Evolutionary conservation across 352 stramenopile species (phyloP), one percentile per base, ranked within the genome.

Genomic region (Globisporangium solare): DNA sequence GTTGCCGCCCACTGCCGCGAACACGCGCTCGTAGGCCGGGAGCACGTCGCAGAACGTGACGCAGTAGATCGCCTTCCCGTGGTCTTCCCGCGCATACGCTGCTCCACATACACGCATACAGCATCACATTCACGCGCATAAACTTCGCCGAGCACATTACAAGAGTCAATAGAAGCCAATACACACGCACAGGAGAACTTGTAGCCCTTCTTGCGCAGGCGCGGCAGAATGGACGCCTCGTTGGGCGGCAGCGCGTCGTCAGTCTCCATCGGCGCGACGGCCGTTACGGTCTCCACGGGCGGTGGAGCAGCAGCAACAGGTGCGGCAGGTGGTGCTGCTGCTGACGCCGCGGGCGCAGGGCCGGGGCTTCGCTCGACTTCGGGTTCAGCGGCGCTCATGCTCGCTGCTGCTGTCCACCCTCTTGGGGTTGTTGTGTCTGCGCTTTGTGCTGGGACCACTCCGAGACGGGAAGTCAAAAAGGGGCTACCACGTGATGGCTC

Each of bases 21-120:
- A 92, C 58, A 88, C 71, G 57, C 66, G 68, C 64, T 92, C 79
- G 58, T 88, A 92, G 18, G 73, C 69, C 15, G 79, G 71, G 27
- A 88, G 51, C 15, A 89, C 67, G 35, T 89, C 73, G 39, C 82
- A 92, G 53, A 92, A 92, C 13, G 73, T 58, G 20, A 92, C 79
- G 20, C 77, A 87, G 60, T 92, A 92, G 54, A 92, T 80, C 14
- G 82, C 75, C 41, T 87, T 92, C 6, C 70, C 73, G 41, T 92
- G 81, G 59, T 92, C 81, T 54, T 92, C 81, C 54, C 71, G 63
- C 11, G 76, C 75, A 52, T 88, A 91, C 35, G 76, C 81, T 91
- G 45, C 32, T 35, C 10, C 5, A 10, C 27, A 35, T 8, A 37
- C 4, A 43, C 39, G 17, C 39, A 15, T 10, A n/a, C 7, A 43